Evolutionary conservation across 2,329 filamentous ascomycete genomes (phyloP).

Genomic region (Claviceps africana): DNA sequence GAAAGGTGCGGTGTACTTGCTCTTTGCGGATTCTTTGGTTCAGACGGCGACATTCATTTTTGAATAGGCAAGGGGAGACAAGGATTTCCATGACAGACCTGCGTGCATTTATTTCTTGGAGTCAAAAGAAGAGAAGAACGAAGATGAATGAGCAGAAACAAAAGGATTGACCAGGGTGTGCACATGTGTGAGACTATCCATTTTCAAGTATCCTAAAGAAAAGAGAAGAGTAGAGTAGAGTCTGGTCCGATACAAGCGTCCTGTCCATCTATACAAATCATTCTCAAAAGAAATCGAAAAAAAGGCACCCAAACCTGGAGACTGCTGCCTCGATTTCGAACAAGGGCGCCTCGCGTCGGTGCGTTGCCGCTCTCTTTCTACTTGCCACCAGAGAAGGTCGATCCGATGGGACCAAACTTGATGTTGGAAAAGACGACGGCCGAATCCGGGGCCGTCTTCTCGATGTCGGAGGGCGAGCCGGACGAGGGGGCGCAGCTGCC

Average conservation of each 20-base stretch:
- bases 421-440: conserved; percentile 46
- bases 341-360: too few relatives aligned
- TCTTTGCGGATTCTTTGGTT: background rate
- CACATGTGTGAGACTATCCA: background rate
- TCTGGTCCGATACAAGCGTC: background rate
- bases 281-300: too few relatives aligned
- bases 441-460: conserved; percentile 30
- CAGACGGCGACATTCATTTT: background rate
- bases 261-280: background rate
- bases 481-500: conserved; percentile 17
- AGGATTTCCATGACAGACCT: background rate
- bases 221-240: too few relatives aligned
- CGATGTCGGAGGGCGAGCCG: conserved; percentile 22
- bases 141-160: background rate
- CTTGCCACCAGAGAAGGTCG: conserved; percentile 25
- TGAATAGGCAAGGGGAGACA: background rate
- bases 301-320: too few relatives aligned
- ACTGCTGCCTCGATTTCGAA: too few relatives aligned
- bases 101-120: background rate
- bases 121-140: background rate
- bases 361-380: too few relatives aligned
- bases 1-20: background rate
- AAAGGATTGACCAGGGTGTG: background rate
- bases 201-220: background rate
- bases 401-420: conserved; percentile 40